Percentiles rank a stretch among this genome's conserved stretches.
phyloP scores from a whole-genome alignment of 441 rosid genomes.

The Pelargonium citronellum region DNA sequence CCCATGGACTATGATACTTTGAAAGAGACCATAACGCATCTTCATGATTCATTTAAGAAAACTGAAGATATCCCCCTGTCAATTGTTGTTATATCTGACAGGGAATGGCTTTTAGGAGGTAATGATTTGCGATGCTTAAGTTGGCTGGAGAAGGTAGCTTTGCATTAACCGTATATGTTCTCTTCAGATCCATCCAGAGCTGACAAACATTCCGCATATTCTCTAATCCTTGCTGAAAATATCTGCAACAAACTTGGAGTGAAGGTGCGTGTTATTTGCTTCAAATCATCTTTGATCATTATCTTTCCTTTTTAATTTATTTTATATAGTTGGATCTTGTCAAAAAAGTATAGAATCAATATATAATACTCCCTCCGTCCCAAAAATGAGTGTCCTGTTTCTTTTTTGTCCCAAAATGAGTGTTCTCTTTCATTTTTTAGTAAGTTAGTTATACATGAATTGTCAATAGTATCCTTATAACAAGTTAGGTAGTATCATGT shows the following conservation, averaged over 20 bases:
- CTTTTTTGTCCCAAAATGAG: no score
- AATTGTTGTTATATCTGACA: constrained; percentile 74
- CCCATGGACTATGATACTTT: constrained; percentile 74
- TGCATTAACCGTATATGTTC: constrained; percentile 16
- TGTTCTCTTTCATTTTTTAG: no score
- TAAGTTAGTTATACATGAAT: no score
- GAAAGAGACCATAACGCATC: constrained; percentile 51
- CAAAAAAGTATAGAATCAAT: no score
- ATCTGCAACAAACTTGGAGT: constrained; percentile 81
- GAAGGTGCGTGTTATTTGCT: constrained; percentile 38
- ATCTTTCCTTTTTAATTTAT: constrained; percentile 7
- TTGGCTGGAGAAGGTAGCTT: constrained; percentile 9
- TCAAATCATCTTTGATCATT: not conserved
- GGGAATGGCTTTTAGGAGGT: constrained; percentile 80
- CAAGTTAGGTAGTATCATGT: no score
- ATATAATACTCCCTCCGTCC: no score
- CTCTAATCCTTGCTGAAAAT: constrained; percentile 89
- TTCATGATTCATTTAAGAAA: constrained; percentile 46
- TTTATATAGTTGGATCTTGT: no score
- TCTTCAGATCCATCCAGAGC: constrained; percentile 79
- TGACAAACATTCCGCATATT: constrained; percentile 79
- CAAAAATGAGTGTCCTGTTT: no score
- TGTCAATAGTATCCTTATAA: no score
- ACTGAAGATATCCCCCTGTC: constrained; percentile 59
- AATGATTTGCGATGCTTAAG: constrained; percentile 20